Evolutionary conservation across 176 grass and related monocot genomes (phyloP).

Genomic region (Calamus simplicifolius): DNA sequence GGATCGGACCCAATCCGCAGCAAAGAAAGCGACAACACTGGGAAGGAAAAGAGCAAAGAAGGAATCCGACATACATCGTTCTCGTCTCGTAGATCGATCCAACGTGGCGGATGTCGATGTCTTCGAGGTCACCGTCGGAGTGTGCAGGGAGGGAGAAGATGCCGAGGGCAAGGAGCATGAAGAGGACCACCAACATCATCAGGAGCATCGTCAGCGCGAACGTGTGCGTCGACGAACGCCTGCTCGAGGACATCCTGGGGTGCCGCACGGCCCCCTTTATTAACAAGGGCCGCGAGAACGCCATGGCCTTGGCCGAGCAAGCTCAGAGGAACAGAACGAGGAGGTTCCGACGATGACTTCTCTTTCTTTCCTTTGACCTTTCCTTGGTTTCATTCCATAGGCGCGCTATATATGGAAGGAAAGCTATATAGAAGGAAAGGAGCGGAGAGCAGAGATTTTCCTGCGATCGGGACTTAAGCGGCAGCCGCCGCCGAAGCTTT

Average conservation of each 20-base stretch:
- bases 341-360: too few relatives aligned
- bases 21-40: neutral
- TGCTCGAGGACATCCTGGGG: conserved; percentile 38
- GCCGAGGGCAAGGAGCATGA: conserved; percentile 68
- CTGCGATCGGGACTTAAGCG: too few relatives aligned
- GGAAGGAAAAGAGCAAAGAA: too few relatives aligned
- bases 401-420: neutral
- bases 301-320: conserved; percentile 12
- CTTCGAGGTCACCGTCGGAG: conserved; percentile 16
- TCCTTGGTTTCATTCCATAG: too few relatives aligned
- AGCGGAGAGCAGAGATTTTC: too few relatives aligned
- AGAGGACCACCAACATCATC: conserved; percentile 37
- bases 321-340: too few relatives aligned
- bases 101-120: conserved; percentile 20
- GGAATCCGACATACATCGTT: conserved; percentile 9
- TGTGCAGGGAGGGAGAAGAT: conserved; percentile 62
- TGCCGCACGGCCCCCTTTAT: conserved; percentile 49
- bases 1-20: neutral
- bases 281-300: conserved; percentile 54
- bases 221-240: conserved; percentile 41
- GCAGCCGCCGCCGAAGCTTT: too few relatives aligned
- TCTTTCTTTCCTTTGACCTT: too few relatives aligned
- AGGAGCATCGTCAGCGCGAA: conserved; percentile 52
- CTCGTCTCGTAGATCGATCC: conserved; percentile 21
- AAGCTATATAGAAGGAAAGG: neutral